Percentiles rank a stretch among this genome's conserved stretches.
Conservation (phyloP, 2,329 filamentous ascomycete species). For the Pseudopyricularia javanii region DNA sequence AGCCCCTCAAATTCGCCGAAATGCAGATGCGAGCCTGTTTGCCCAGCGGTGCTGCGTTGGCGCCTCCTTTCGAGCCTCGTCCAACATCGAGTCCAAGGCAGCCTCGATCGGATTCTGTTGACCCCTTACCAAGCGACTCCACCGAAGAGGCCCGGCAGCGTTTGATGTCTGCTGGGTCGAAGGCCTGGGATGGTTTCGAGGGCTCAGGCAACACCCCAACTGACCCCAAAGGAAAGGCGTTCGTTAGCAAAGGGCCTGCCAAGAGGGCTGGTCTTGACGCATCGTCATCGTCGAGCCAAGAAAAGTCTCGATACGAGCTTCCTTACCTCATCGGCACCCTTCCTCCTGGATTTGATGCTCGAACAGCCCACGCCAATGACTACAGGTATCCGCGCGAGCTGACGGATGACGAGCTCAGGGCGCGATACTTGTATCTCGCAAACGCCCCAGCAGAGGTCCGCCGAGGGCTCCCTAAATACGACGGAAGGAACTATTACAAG, state of each 20-base stretch:
- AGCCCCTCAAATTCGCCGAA: conserved; percentile 12
- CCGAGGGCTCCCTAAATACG: conserved; percentile 47
- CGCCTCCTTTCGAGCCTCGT: conserved; percentile 35
- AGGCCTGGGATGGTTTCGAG: conserved; percentile 4
- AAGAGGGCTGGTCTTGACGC: conserved; percentile 2
- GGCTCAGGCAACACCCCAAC: neutral
- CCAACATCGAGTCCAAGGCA: neutral
- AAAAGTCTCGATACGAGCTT: conserved; percentile 8
- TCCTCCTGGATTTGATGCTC: conserved; percentile 28
- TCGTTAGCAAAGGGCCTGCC: neutral
- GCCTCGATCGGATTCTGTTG: neutral
- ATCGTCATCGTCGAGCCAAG: conserved; percentile 7
- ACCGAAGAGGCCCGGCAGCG: conserved; percentile 1
- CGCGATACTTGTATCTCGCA: conserved; percentile 49
- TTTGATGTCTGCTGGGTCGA: neutral
- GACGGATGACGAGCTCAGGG: conserved; percentile 44
- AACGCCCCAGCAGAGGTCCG: conserved; percentile 36
- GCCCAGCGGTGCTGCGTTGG: conserved; percentile 32
- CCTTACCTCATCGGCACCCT: conserved; percentile 46
- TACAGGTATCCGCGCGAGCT: conserved; percentile 44
- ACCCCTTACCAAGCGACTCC: conserved; percentile 3
- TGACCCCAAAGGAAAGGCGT: conserved; percentile 3
- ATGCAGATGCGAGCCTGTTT: conserved; percentile 22
- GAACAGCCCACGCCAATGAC: conserved; percentile 28
- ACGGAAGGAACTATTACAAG: conserved; percentile 53